Evolutionary conservation across 139 green algal species (phyloP).

Genomic region (Tetradesmus obliquus): DNA sequence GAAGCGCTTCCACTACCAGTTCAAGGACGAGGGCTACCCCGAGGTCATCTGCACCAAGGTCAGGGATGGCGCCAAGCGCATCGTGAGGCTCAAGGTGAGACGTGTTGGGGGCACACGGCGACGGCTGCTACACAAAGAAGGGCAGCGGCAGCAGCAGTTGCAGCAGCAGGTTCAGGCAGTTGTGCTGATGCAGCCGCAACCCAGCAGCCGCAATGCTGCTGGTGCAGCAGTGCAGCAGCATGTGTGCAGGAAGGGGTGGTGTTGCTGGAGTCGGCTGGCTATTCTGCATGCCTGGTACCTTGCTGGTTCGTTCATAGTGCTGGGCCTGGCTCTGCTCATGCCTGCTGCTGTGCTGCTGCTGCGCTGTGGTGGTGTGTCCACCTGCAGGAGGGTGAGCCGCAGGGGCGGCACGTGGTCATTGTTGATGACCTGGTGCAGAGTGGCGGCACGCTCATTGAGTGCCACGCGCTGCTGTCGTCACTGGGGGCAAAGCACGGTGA

Average conservation of each 20-base stretch:
- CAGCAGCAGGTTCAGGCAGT: too few species aligned
- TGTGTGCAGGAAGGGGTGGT: not conserved
- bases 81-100: conserved; percentile 89
- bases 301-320: too few species aligned
- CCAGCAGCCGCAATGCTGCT: too few species aligned
- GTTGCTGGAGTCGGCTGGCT: too few species aligned
- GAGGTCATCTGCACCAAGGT: conserved; percentile 99
- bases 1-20: conserved; percentile 98
- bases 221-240: not conserved
- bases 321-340: too few species aligned
- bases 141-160: not conserved
- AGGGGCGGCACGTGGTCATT: conserved; percentile 95
- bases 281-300: too few species aligned
- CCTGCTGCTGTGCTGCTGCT: conserved; percentile 15
- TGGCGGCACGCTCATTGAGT: conserved; percentile 96
- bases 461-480: conserved; percentile 84
- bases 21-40: conserved; percentile 84
- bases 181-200: too few species aligned
- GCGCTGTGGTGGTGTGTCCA: not conserved
- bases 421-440: conserved; percentile 99
- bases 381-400: conserved; percentile 88
- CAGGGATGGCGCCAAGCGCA: conserved; percentile 94
- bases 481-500: conserved; percentile 76
- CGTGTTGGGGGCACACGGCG: not conserved
- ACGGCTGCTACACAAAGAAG: not conserved